Evolutionary conservation across 352 stramenopile species (phyloP).

Genomic region (Phytopythium aichiense): DNA sequence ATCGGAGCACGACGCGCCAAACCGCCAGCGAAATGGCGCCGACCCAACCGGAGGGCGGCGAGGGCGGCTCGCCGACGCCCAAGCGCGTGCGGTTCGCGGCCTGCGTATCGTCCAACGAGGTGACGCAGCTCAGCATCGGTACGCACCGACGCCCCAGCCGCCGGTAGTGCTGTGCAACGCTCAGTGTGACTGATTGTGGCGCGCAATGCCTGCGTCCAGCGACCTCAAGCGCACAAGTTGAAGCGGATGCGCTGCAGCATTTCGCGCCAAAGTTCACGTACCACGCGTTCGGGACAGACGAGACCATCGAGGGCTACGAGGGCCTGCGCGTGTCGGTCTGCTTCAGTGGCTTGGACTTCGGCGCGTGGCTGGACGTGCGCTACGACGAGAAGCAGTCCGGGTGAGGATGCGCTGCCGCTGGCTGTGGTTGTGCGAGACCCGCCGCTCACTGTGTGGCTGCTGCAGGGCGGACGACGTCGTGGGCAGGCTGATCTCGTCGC

Average conservation of each 20-base stretch:
- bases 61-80: constrained; percentile 5
- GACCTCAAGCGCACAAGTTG: constrained; percentile 31
- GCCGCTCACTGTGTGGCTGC: not conserved
- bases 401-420: constrained; percentile 16
- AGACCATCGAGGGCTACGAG: constrained; percentile 63
- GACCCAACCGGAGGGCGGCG: not conserved
- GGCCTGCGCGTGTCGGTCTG: constrained; percentile 46
- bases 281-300: constrained; percentile 73
- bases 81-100: constrained; percentile 71
- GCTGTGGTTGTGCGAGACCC: not conserved
- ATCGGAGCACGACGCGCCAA: not conserved
- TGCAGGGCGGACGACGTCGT: constrained; percentile 49
- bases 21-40: not conserved
- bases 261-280: constrained; percentile 80
- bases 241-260: constrained; percentile 32
- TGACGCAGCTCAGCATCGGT: constrained; percentile 59
- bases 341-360: constrained; percentile 70
- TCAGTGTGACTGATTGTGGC: not conserved
- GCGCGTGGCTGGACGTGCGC: constrained; percentile 42
- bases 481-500: constrained; percentile 37
- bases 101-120: constrained; percentile 40
- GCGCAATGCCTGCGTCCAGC: constrained; percentile 17
- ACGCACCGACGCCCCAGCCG: not conserved
- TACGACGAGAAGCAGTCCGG: constrained; percentile 46
- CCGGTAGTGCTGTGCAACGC: not conserved